These are phyloP conservation scores for Ophiostoma pallidulum DNA, from an alignment of 2,329 filamentous ascomycete species.

Conservation along the genomic window DNA sequence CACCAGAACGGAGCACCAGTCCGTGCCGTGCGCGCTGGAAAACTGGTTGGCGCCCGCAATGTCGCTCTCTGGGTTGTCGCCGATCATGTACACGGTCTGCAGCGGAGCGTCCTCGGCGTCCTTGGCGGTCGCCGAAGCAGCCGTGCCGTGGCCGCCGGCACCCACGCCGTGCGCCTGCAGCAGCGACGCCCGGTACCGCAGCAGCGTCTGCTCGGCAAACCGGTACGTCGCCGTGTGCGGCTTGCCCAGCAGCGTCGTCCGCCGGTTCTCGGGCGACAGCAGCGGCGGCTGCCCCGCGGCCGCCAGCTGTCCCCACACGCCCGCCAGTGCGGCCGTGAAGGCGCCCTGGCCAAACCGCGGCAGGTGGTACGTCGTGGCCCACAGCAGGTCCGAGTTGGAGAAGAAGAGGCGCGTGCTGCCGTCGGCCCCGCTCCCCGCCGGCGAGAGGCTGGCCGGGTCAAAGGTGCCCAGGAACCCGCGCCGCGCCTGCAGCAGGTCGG, in stretches of 20 bases:
- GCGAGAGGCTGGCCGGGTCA: constrained; percentile 33
- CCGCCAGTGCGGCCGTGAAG: constrained; percentile 72
- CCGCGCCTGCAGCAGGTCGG: constrained; percentile 72
- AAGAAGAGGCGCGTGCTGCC: constrained; percentile 75
- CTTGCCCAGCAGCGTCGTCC: constrained; percentile 70
- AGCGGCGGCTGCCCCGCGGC: constrained; percentile 54
- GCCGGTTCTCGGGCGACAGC: constrained; percentile 10
- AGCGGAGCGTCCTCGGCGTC: constrained; percentile 39
- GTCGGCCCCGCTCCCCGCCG: constrained; percentile 47
- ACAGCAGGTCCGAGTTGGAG: constrained; percentile 82
- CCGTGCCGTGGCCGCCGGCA: constrained; percentile 1
- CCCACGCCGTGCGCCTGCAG: constrained; percentile 24
- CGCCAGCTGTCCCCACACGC: constrained; percentile 68
- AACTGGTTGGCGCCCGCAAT: constrained; percentile 80
- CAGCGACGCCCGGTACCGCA: constrained; percentile 45
- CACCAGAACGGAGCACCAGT: constrained; percentile 26
- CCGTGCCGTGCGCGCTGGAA: constrained; percentile 48
- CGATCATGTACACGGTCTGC: constrained; percentile 83
- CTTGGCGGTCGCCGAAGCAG: too few species aligned
- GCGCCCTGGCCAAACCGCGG: constrained; percentile 87
- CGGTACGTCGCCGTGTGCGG: constrained; percentile 68
- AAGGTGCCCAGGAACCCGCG: constrained; percentile 74
- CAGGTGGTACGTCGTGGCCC: constrained; percentile 76
- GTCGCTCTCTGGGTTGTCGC: constrained; percentile 82
- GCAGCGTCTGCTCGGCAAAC: constrained; percentile 70